Base-by-base conservation (phyloP, 176 grass and related monocot species). In the Musa acuminata region DNA sequence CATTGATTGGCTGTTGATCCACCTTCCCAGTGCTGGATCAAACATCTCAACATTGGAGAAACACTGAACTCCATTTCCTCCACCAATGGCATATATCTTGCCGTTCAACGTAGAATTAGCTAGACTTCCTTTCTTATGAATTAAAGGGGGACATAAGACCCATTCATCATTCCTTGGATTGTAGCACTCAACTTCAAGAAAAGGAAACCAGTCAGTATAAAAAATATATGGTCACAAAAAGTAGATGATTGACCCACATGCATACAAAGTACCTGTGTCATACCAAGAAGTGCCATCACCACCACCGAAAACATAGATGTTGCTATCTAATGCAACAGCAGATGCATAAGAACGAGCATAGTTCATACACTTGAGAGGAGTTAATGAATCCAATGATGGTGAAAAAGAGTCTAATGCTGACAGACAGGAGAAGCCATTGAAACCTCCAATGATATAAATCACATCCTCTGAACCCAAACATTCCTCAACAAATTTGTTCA, bases 31-130 rank as follows among this genome's bases (percentile, higher is more conserved):
- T 55, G 54, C 79, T 73, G 90, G 85, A 87, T 98, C 94, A 83
- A 91, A 81, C 82, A 98, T 91, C 86, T 98, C 94, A 71, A 98
- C 84, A 75, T 88, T 87, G 79, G 94, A 83, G 65, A 85, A 86
- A 64, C 78, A 77, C 57, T 72, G 69, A 62, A 59, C 52, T 35
- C 80, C 84, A 72, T 93, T 72, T 52, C 94, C 94, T n/a, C 94
- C 94, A 35, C 90, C 94, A 80, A 97, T 93, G 74, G 87, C 82
- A 81, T 80, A 97, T 87, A 97, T 90, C 83, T 87, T 97, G 23
- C 71, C 72, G 70, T 87, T 83, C 49, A 91, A 71, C 8, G 82
- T 83, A 80, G 79, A 74, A 82, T 87, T 86, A 78, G 84, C 87
- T 77, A 93, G 86, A 81, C 86, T 83, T 79, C 87, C 94, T 83